Base-by-base conservation (phyloP, 352 stramenopile species). In the Globisporangium spiculum region DNA sequence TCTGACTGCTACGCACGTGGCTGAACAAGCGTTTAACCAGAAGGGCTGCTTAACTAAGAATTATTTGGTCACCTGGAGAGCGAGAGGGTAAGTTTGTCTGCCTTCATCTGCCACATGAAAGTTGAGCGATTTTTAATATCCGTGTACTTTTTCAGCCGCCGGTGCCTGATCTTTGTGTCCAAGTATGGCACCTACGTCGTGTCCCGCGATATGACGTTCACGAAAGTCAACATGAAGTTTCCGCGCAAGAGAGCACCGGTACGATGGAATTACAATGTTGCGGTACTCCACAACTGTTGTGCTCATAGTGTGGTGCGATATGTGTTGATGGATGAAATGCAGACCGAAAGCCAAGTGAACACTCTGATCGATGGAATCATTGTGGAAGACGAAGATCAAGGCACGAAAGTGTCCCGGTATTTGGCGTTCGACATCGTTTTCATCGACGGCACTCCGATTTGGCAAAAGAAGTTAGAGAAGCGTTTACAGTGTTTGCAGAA, bases 141-240 rank as follows among this genome's bases (percentile, higher is more conserved):
- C 61, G 4, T 55, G n/a, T 66, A 56, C 10, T 41, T 56, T 58
- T 53, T 68, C 1, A 94, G 88, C 14, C 86, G 82, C 58, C 88
- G 88, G 22, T 96, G 88, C 70, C 70, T 96, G 69, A 71, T 96
- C 24, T 92, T 88, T 66, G 76, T 90, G 22, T 78, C 81, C 36
- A 79, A 84, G 6, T 81, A 81, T 18, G 86, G 76, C 20, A 91
- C 85, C 22, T 94, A 92, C 56, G 78, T 96, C 14, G 82, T 96
- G 6, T 96, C 86, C 48, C 85, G 88, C 1, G 75, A 92, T 68
- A 87, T 91, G 79, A 86, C 86, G 0, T 93, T 96, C 59, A 92
- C 88, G 10, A 94, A 94, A 72, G 80, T 94, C n/a, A 76, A 91
- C 24, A 93, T 96, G 83, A 93, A 93, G 66, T 93, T 96, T 54